Percentiles rank a stretch among this genome's conserved stretches.
phyloP scores from a whole-genome alignment of 768 basidiomycete species.

The Harrya chromipes region DNA sequence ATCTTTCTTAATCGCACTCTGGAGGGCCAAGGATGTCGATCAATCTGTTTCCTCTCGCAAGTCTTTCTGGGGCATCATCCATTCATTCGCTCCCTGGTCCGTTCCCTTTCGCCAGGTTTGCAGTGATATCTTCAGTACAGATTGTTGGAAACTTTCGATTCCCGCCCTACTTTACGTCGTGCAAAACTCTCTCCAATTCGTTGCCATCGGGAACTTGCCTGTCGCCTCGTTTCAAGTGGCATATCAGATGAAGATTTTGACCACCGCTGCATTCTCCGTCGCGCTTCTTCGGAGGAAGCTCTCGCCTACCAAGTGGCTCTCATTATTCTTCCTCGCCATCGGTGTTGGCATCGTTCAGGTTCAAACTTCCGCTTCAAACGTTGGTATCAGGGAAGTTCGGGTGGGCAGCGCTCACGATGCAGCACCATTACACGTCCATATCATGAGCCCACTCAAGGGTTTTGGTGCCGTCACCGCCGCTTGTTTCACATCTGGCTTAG shows the following conservation, averaged over 20 bases:
- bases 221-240: constrained; percentile 98
- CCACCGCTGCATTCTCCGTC: constrained; percentile 92
- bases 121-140: constrained; percentile 77
- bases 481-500: constrained; percentile 87
- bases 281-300: constrained; percentile 75
- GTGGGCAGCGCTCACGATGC: constrained; percentile 72
- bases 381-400: constrained; percentile 33
- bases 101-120: constrained; percentile 55
- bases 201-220: constrained; percentile 91
- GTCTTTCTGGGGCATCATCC: constrained; percentile 36
- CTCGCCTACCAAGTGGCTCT: constrained; percentile 76
- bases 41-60: constrained; percentile 40
- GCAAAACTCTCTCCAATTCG: constrained; percentile 97
- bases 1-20: constrained; percentile 83
- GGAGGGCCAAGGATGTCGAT: constrained; percentile 45
- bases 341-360: constrained; percentile 96
- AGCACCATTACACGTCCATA: constrained; percentile 54
- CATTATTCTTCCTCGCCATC: constrained; percentile 82
- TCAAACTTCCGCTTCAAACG: constrained; percentile 52
- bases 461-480: constrained; percentile 82
- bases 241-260: constrained; percentile 98
- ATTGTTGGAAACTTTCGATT: constrained; percentile 98
- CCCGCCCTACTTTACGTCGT: constrained; percentile 93
- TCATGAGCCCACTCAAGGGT: constrained; percentile 81
- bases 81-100: constrained; percentile 44